Evolutionary conservation across 805 yeast species (phyloP).

Genomic region (Isabelozyma heimii): DNA sequence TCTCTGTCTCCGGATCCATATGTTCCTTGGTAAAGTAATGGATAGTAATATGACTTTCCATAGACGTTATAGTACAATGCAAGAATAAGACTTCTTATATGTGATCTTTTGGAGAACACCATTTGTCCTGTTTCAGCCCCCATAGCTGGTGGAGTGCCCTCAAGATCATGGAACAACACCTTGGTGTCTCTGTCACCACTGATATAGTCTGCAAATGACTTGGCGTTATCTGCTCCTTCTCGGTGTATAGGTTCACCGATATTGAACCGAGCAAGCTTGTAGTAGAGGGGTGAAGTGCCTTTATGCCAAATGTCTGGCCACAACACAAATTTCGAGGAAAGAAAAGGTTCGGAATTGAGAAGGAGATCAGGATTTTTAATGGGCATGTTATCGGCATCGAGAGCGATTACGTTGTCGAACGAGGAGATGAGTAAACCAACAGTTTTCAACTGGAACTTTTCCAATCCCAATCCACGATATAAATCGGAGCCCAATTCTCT

Average conservation of each 20-base stretch:
- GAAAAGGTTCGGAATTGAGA: slow-evolving; percentile 20
- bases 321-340: slow-evolving; percentile 23
- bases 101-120: slow-evolving; percentile 31
- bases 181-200: slow-evolving; percentile 12
- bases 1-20: slow-evolving; percentile 36
- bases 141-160: slow-evolving; percentile 24
- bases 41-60: slow-evolving; percentile 26
- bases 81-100: slow-evolving; percentile 26
- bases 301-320: slow-evolving; percentile 40
- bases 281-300: slow-evolving; percentile 28
- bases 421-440: slow-evolving; percentile 31
- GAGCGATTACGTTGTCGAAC: slow-evolving; percentile 28
- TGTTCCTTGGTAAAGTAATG: slow-evolving; percentile 33
- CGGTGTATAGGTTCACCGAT: slow-evolving; percentile 28
- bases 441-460: slow-evolving; percentile 26
- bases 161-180: slow-evolving; percentile 29
- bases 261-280: slow-evolving; percentile 27
- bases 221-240: slow-evolving; percentile 26
- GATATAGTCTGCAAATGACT: slow-evolving; percentile 17
- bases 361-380: slow-evolving; percentile 27
- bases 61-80: slow-evolving; percentile 33
- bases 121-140: slow-evolving; percentile 37
- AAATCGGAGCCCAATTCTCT: slow-evolving; percentile 20
- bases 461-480: slow-evolving; percentile 11
- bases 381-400: slow-evolving; percentile 35